Base-by-base conservation (phyloP, 1,139 yeast genomes). In the Magnusiomyces suaveolens region DNA sequence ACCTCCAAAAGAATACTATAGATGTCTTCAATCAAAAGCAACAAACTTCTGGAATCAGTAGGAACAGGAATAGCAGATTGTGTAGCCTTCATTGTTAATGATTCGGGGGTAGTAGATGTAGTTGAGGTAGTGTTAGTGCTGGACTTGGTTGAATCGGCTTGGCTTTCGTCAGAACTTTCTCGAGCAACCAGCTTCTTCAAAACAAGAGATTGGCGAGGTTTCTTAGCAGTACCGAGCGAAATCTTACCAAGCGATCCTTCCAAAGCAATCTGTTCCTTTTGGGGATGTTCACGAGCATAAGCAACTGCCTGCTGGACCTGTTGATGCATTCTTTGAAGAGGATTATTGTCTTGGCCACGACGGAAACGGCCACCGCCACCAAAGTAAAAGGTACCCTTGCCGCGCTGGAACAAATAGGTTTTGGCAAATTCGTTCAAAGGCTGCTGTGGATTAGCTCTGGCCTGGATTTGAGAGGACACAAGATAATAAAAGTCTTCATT, bases 271-370 rank as follows among this genome's bases (percentile, higher is more conserved):
- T 80, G 85, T 36, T 81, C 82, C 64, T 79, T 77, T 74, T 83
- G 86, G 61, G 95, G 92, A 67, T 87, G 81, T 65, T 88, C 96
- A 67, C 88, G 87, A 43, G 97, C 97, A 53, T 88, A 94, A 50
- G 95, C 87, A 24, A 92, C 97, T 8, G 97, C 97, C 66, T 87
- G 87, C 68, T 90, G 95, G 56, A 94, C 97, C 72, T 92, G 97
- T 67, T 90, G 96, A 73, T 92, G 97, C 97, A 92, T 90, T 76
- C 96, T 83, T 72, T 87, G 96, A 64, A 90, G 77, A 0, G 97
- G 97, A 62, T 90, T 85, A 36, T 29, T 29, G 69, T 88, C 96
- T n/a, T 48, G 44, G 43, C 64, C 57, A 66, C 96, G 78, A 73
- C 87, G 83, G 64, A 81, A 79, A 68, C 95, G 82, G 66, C 94